Percentiles rank a stretch among this genome's conserved stretches.
Evolutionary conservation across 192 early-diverging fungal species (phyloP).

Genomic region (Endogone sp.): DNA sequence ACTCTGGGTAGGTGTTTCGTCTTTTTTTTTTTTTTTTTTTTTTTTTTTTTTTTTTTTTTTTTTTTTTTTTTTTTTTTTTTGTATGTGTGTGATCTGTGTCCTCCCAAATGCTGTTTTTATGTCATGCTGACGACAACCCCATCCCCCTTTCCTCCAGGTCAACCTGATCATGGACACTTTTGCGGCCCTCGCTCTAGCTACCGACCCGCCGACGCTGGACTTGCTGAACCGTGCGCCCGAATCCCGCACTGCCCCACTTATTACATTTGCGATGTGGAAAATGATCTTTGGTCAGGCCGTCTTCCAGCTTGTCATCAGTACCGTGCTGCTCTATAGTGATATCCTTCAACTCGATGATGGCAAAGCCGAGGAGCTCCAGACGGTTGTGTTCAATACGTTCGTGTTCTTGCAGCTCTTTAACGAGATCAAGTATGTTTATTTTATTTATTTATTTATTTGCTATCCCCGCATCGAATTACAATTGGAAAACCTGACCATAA

Average conservation of each 20-base stretch:
- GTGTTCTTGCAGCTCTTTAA: constrained; percentile 89
- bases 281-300: constrained; percentile 91
- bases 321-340: constrained; percentile 69
- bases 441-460: not conserved
- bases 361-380: constrained; percentile 43
- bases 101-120: no score
- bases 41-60: not conserved
- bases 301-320: constrained; percentile 80
- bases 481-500: not conserved
- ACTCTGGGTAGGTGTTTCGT: constrained; percentile 57
- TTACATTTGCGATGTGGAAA: constrained; percentile 92
- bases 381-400: constrained; percentile 91
- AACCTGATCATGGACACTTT: constrained; percentile 99
- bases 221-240: constrained; percentile 87
- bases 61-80: no score
- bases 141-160: constrained; percentile 35
- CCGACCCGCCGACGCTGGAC: constrained; percentile 85
- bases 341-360: constrained; percentile 49
- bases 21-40: not conserved
- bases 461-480: not conserved
- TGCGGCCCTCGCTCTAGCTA: constrained; percentile 95
- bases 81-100: no score
- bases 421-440: constrained; percentile 67
- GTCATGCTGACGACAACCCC: no score
- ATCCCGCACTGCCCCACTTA: constrained; percentile 73